Conservation (phyloP, 352 stramenopile genomes). For the Pythium phragmitis region DNA sequence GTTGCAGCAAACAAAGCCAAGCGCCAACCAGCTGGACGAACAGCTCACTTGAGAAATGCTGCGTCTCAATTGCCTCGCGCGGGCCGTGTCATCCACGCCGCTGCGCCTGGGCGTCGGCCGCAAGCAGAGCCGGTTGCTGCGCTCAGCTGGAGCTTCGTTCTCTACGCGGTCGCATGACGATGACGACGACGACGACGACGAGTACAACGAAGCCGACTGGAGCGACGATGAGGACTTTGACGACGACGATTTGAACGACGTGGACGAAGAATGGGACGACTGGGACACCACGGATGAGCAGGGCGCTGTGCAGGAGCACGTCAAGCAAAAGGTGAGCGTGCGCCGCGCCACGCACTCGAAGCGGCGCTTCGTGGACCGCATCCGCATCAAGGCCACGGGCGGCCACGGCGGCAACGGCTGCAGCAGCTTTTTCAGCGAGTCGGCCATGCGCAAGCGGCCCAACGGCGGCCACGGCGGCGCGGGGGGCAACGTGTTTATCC, state of each 20-base stretch:
- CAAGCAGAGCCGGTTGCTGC: conserved; percentile 23
- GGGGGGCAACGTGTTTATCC: conserved; percentile 79
- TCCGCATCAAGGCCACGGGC: conserved; percentile 86
- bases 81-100: conserved; percentile 43
- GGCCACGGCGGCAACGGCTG: conserved; percentile 89
- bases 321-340: conserved; percentile 87
- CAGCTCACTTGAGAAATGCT: conserved; percentile 36
- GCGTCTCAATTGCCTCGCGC: conserved; percentile 52
- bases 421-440: conserved; percentile 79
- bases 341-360: conserved; percentile 84
- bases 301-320: conserved; percentile 68
- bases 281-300: conserved; percentile 30
- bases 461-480: conserved; percentile 84
- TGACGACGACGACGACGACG: conserved; percentile 34
- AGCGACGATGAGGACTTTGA: conserved; percentile 37
- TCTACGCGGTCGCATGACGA: conserved; percentile 37
- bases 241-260: conserved; percentile 36
- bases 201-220: conserved; percentile 37
- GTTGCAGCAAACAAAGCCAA: conserved; percentile 22
- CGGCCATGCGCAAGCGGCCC: conserved; percentile 66
- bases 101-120: conserved; percentile 34
- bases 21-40: conserved; percentile 13
- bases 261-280: conserved; percentile 32
- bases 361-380: conserved; percentile 89
- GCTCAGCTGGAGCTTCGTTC: conserved; percentile 20